These are phyloP conservation scores for Brassica incana DNA, from an alignment of 345 rosid species.

Conservation along the genomic window DNA sequence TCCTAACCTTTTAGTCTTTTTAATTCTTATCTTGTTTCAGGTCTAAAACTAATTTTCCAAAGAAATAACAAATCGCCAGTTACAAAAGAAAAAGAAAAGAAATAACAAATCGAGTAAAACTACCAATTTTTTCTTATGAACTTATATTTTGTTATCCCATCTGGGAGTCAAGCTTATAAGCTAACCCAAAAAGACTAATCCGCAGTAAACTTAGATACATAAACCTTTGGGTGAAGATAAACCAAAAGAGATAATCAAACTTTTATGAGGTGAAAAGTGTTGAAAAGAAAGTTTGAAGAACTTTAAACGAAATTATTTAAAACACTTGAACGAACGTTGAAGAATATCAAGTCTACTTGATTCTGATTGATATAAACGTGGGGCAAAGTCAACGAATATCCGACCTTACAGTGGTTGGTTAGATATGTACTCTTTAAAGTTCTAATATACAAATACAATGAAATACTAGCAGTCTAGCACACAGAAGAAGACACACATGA, in stretches of 20 bases:
- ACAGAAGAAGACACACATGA: not conserved
- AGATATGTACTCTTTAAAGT: conserved; percentile 36
- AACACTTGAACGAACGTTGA: conserved; percentile 19
- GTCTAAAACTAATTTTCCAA: not conserved
- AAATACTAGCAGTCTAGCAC: not conserved
- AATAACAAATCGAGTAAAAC: not conserved
- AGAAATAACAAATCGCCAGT: not conserved
- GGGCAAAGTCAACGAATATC: conserved; percentile 31
- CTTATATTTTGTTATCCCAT: too few species aligned
- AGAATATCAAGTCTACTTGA: conserved; percentile 32
- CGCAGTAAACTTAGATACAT: not conserved
- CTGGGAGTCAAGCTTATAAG: not conserved
- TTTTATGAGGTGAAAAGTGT: not conserved
- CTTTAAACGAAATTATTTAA: not conserved
- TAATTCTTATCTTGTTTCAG: not conserved
- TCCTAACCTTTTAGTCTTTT: conserved; percentile 30
- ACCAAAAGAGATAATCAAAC: not conserved
- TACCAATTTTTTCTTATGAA: too few species aligned
- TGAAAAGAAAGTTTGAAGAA: not conserved
- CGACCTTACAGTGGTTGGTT: conserved; percentile 37
- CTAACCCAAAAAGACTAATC: not conserved
- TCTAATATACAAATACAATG: not conserved
- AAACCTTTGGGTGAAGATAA: not conserved
- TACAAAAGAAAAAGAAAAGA: not conserved
- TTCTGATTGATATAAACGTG: conserved; percentile 30